Percentiles rank a stretch among this genome's conserved stretches.
Evolutionary conservation across 2,329 filamentous ascomycete genomes (phyloP).

Genomic region (Colletotrichum filicis): DNA sequence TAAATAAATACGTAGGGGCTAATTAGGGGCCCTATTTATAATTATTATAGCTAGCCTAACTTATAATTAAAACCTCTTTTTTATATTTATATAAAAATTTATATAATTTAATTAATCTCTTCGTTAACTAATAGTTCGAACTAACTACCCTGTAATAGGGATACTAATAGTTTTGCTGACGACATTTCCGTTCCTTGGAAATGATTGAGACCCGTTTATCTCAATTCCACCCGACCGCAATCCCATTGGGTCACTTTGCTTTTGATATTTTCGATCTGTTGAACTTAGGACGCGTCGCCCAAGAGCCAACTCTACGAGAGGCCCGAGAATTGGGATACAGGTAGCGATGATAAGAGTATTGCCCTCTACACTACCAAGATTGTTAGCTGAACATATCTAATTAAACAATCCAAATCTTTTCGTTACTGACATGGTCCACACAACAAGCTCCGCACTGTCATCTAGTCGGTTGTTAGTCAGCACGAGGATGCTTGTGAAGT

Average conservation of each 20-base stretch:
- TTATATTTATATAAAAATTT: too few species aligned
- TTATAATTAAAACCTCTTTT: too few species aligned
- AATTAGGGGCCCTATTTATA: too few species aligned
- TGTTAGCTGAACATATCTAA: neutral
- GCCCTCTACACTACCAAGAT: constrained; percentile 2
- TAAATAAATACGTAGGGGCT: too few species aligned
- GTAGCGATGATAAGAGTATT: constrained; percentile 15
- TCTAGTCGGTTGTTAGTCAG: neutral
- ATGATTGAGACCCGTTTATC: neutral
- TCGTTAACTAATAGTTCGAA: too few species aligned
- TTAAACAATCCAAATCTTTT: neutral
- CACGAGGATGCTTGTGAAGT: neutral
- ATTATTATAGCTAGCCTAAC: too few species aligned
- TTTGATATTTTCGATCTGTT: constrained; percentile 4
- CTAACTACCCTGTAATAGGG: too few species aligned
- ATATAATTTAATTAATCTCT: too few species aligned
- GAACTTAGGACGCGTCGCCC: constrained; percentile 1
- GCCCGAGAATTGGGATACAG: neutral
- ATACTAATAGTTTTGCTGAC: too few species aligned
- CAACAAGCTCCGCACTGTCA: constrained; percentile 14
- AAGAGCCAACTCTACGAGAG: neutral
- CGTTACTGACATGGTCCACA: constrained; percentile 15
- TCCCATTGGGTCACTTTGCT: neutral
- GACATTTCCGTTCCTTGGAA: neutral
- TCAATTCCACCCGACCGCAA: neutral